These are phyloP conservation scores for Chlorella sp. DNA, from an alignment of 139 green algal species.

Conservation along the genomic window DNA sequence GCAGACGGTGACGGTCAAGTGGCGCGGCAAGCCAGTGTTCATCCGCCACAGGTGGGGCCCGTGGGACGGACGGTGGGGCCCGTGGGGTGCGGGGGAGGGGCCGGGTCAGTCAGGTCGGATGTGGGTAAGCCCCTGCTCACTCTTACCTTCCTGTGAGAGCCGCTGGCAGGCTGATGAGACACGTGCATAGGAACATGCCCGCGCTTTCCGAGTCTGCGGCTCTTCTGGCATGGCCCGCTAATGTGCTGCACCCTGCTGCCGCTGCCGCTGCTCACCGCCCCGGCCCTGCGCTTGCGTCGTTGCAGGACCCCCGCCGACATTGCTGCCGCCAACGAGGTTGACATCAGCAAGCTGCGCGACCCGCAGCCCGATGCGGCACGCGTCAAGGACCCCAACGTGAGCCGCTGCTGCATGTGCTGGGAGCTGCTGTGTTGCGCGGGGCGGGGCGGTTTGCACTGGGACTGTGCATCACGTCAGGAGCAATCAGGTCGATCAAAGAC, in stretches of 20 bases:
- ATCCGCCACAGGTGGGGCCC: constrained; percentile 72
- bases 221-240: not conserved
- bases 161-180: not conserved
- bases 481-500: no score
- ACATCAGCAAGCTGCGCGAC: constrained; percentile 88
- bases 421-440: not conserved
- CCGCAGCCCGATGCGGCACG: constrained; percentile 87
- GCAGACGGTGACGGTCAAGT: constrained; percentile 97
- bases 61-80: not conserved
- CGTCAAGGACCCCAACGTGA: constrained; percentile 82
- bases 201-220: not conserved
- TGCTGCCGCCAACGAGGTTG: constrained; percentile 70
- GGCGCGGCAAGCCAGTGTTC: constrained; percentile 99
- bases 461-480: no score
- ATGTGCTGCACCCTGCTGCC: not conserved
- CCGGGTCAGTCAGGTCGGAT: no score
- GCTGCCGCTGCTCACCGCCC: not conserved
- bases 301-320: constrained; percentile 89
- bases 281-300: not conserved
- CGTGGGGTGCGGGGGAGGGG: no score
- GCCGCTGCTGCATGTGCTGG: not conserved
- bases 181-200: not conserved
- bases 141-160: no score
- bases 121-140: no score
- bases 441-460: not conserved